Evolutionary conservation across 768 basidiomycete genomes (phyloP), one percentile per base, ranked within the genome.

Genomic region (Boletus huronensis): DNA sequence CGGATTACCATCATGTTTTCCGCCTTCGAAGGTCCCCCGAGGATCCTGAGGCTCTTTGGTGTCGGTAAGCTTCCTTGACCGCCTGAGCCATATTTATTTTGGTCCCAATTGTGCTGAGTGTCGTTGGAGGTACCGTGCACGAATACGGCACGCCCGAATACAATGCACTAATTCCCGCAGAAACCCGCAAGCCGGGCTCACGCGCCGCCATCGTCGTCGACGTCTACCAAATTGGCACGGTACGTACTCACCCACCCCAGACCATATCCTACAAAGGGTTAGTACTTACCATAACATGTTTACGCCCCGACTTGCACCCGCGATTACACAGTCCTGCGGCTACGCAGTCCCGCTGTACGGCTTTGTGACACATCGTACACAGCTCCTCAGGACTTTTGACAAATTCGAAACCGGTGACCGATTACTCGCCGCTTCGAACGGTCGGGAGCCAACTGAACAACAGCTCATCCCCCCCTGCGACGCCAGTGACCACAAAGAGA

Each of bases 81-180:
- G 10, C 31, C 14, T 4, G 5, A 26, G 13, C n/a, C 7, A n/a
- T 42, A 7, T 9, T 38, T 21, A 6, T 16, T 8, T 17, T 23
- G 19, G 8, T 28, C 9, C 17, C 21, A 11, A 28, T 40, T 7
- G 14, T 51, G 36, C 50, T 56, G 29, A 52, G 19, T 28, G 13
- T 19, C 16, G 19, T 10, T 39, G 39, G 49, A 85, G 85, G 84
- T 6, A 77, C 76, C 5, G 79, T 79, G 10, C 72, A 85, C 58
- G 84, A 88, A 64, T 81, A 81, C 54, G 85, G 83, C 17, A 79
- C 82, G 5, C 76, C 79, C 1, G 82, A 85, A 61, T 88, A 83
- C 61, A 73, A 82, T 52, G 65, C 64, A 1, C 72, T 81, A 23
- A 73, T 87, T n/a, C 76, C 80, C 0, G 62, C 72, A 1, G 71